A percentile compares a stretch with the other conserved stretches of the same genome.
Evolutionary conservation across 495 filamentous ascomycete species (phyloP).

Genomic region (Aspergillus panamensis): DNA sequence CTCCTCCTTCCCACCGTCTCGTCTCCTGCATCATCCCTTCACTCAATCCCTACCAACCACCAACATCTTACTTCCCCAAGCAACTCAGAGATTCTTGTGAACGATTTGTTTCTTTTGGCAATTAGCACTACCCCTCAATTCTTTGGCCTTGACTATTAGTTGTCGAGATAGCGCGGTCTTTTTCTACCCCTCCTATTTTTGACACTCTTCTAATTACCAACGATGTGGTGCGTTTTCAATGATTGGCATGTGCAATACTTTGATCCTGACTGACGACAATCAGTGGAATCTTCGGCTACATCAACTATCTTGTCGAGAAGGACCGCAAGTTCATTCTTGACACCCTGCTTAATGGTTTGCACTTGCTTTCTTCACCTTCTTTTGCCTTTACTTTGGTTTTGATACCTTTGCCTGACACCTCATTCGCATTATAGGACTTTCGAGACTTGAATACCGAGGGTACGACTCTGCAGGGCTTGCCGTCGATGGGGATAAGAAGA

Average conservation of each 20-base stretch:
- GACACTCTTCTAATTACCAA: constrained; percentile 4
- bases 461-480: constrained; percentile 97
- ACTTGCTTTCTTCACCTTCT: background rate
- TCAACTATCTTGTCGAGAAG: constrained; percentile 88
- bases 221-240: constrained; percentile 37
- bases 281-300: constrained; percentile 99
- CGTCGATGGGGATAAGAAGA: constrained; percentile 97
- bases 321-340: constrained; percentile 92
- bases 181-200: constrained; percentile 1
- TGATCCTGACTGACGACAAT: background rate
- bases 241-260: background rate
- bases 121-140: too few relatives aligned
- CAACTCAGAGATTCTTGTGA: background rate
- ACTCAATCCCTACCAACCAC: background rate
- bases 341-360: constrained; percentile 89
- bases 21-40: constrained; percentile 7
- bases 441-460: constrained; percentile 88
- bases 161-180: background rate
- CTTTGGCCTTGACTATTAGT: too few relatives aligned
- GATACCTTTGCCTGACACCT: background rate
- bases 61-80: background rate
- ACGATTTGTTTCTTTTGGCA: too few relatives aligned
- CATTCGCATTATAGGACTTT: constrained; percentile 54
- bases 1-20: background rate
- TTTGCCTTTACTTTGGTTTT: background rate